Base-by-base conservation (phyloP, 495 filamentous ascomycete genomes). In the Massariosphaeria phaeospora region DNA sequence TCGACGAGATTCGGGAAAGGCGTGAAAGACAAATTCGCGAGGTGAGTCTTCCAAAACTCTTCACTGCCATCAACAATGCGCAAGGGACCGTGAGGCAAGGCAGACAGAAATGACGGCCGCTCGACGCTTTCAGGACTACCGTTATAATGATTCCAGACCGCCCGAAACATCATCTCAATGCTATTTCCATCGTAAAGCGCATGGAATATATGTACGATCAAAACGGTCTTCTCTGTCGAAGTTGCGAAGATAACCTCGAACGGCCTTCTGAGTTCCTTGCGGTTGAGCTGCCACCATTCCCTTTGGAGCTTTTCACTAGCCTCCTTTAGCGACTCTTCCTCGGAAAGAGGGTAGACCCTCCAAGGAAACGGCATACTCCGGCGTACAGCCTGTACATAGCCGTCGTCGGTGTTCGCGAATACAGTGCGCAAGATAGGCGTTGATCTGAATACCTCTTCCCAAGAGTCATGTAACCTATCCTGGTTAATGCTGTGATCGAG, bases 111-210 rank as follows among this genome's bases (percentile, higher is more conserved):
- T 0, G 68, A 45, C 1, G 79, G 79, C 12, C 72, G 64, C 26
- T 48, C 63, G 4, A 65, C 39, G n/a, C 63, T 48, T 2, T 46
- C n/a, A 12, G 21, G 3, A 3, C 52, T 2, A 0, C 59, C 40
- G 4, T 53, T 45, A 50, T 82, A 85, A 11, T 35, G 12, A 15
- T 76, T 67, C 25, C 62, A 46, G n/a, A 66, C 69, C 26, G 90
- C 72, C 20, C 75, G 69, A 13, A 96, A 69, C 0, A 96, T 65
- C 23, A 90, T 70, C 0, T 76, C 66, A 24, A 95, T 75, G 48
- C 88, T 91, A 61, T 79, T 85, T 1, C 85, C 91, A 70, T 97
- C 91, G 61, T 96, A 97, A 0, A 96, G 70, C 5, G 81, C 88
- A 64, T 97, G 91, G 68, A 93, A 91, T 0, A 93, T 80, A 35